These are phyloP conservation scores for Onygenales sp. DNA, from an alignment of 2,329 filamentous ascomycete species.

Conservation along the genomic window DNA sequence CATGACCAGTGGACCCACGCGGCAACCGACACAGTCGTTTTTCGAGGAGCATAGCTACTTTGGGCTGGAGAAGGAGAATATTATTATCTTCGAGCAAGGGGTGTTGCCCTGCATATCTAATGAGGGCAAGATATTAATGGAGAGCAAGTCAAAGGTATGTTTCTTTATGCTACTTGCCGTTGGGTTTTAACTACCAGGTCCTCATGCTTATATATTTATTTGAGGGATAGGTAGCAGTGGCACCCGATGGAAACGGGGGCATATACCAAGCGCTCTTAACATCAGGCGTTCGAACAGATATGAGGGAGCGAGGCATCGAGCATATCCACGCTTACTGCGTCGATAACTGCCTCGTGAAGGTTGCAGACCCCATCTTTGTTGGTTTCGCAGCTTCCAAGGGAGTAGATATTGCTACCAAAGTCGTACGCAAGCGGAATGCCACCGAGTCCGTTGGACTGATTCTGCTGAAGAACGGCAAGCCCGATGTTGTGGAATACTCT, in stretches of 20 bases:
- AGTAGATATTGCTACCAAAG: constrained; percentile 96
- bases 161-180: neutral
- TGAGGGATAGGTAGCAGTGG: constrained; percentile 61
- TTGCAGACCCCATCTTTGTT: constrained; percentile 93
- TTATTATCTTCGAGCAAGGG: constrained; percentile 92
- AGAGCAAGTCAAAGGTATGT: constrained; percentile 68
- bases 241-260: constrained; percentile 93
- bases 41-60: constrained; percentile 88
- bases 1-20: constrained; percentile 95
- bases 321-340: constrained; percentile 98
- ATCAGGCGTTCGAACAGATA: constrained; percentile 73
- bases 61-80: constrained; percentile 73
- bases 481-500: constrained; percentile 96
- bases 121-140: constrained; percentile 91
- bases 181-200: neutral
- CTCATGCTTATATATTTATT: constrained; percentile 7
- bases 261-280: constrained; percentile 85
- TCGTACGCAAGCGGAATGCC: constrained; percentile 95
- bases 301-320: constrained; percentile 79
- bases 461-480: constrained; percentile 86
- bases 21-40: constrained; percentile 84
- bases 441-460: constrained; percentile 95
- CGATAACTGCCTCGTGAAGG: constrained; percentile 97
- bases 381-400: constrained; percentile 81
- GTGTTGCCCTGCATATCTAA: constrained; percentile 95